Evolutionary conservation across 2,329 filamentous ascomycete genomes (phyloP), one percentile per base, ranked within the genome.

Genomic region (Curvularia spicifera): DNA sequence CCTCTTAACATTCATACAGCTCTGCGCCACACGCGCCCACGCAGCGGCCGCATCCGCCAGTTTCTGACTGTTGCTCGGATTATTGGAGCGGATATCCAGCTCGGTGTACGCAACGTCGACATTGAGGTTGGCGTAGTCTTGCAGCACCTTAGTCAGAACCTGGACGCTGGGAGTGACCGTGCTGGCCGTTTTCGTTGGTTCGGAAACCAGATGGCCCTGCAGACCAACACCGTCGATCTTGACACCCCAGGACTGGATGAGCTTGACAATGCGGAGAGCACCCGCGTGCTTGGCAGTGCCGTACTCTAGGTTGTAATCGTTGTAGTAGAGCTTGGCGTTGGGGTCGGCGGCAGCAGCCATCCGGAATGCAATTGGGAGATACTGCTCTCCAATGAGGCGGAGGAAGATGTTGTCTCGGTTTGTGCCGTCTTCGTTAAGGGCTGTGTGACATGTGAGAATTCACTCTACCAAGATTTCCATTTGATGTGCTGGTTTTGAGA

Each of bases 281-380:
- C 71, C 73, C 37, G 56, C 62, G 48, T 71, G 60, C 55, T 80
- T 81, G 2, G 79, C 78, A 3, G 82, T 80, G 12, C 80, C 78
- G 12, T 75, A 79, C 72, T 88, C 87, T 62, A 87, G 83, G 76
- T 86, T 88, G 79, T 88, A 89, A 73, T 87, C 84, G 70, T 87
- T 87, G 76, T 85, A 84, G 71, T 84, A 87, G 43, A 89, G 79
- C 78, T 87, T 87, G 29, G 84, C 80, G 20, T 76, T 67, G 1
- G 85, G 82, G 64, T 88, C 85, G 1, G 84, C 84, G 8, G 79
- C 78, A n/a, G 80, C 80, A 3, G 85, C 86, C 1, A 84, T 80
- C 20, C 67, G 73, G 78, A 88, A 88, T 8, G 86, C 83, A 45
- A 87, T 79, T 7, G 81, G 77, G 52, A 89, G 79, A 74, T 82